phyloP scores from a whole-genome alignment of 768 basidiomycete species.

The Leccinellum luteum region DNA sequence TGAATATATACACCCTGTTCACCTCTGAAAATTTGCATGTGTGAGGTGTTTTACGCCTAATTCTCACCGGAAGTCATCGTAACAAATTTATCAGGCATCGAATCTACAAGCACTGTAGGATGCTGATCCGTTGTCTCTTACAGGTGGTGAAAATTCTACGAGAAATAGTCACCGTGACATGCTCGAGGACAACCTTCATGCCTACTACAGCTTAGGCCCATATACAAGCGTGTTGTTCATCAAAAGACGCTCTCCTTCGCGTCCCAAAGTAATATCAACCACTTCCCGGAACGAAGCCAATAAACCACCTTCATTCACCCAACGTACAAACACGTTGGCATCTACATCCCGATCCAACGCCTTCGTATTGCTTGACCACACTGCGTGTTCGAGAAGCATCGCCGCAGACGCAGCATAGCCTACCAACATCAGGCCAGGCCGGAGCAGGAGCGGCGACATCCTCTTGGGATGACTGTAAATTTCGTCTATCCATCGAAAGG shows the following conservation, averaged over 20 bases:
- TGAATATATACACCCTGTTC: slow-evolving; percentile 27
- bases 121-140: not conserved
- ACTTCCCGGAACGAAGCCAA: slow-evolving; percentile 28
- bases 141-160: not conserved
- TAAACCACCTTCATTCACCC: slow-evolving; percentile 42
- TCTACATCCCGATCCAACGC: slow-evolving; percentile 40
- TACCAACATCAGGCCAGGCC: slow-evolving; percentile 57
- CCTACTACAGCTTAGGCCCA: slow-evolving; percentile 18
- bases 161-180: not conserved
- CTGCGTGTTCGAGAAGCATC: slow-evolving; percentile 66
- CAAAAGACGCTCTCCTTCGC: slow-evolving; percentile 2
- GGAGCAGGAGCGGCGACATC: slow-evolving; percentile 47
- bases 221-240: slow-evolving; percentile 19
- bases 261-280: not conserved
- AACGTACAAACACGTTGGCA: slow-evolving; percentile 51
- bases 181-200: not conserved
- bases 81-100: not conserved
- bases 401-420: slow-evolving; percentile 52
- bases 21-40: slow-evolving; percentile 31
- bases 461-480: slow-evolving; percentile 37
- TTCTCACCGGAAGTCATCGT: slow-evolving; percentile 24
- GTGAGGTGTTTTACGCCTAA: slow-evolving; percentile 50
- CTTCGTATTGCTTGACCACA: slow-evolving; percentile 47
- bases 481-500: slow-evolving; percentile 38
- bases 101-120: not conserved